Evolutionary conservation across 164 flowering plant genomes (phyloP).

Genomic region (Umbilicus rupestris): DNA sequence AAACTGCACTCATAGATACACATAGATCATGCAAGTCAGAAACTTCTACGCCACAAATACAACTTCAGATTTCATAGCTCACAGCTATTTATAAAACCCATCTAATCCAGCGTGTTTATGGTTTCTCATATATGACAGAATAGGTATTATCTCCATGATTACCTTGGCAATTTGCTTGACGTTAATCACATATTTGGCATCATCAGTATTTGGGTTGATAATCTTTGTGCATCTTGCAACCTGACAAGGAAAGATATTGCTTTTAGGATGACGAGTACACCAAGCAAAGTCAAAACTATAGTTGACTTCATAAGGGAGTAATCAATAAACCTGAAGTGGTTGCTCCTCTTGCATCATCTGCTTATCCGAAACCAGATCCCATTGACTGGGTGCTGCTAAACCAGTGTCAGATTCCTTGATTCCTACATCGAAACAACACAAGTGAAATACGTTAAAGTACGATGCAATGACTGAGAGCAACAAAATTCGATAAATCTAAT

Average conservation of each 20-base stretch:
- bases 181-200: constrained; percentile 91
- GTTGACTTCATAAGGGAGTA: not conserved
- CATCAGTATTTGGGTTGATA: constrained; percentile 89
- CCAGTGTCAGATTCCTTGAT: constrained; percentile 99
- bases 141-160: not conserved
- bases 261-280: not conserved
- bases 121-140: not conserved
- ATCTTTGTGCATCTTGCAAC: constrained; percentile 98
- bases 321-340: constrained; percentile 70
- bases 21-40: not conserved
- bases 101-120: too few species aligned
- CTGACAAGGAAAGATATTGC: constrained; percentile 23
- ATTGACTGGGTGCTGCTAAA: constrained; percentile 93
- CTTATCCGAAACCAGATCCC: constrained; percentile 99
- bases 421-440: constrained; percentile 27
- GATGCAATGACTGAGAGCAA: not conserved
- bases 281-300: not conserved
- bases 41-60: not conserved
- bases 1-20: constrained; percentile 44
- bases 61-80: not conserved
- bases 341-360: constrained; percentile 99
- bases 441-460: not conserved
- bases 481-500: not conserved
- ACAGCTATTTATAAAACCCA: not conserved
- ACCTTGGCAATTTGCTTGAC: constrained; percentile 99